Evolutionary conservation across 495 filamentous ascomycete genomes (phyloP).

Genomic region (Xylaria grammica): DNA sequence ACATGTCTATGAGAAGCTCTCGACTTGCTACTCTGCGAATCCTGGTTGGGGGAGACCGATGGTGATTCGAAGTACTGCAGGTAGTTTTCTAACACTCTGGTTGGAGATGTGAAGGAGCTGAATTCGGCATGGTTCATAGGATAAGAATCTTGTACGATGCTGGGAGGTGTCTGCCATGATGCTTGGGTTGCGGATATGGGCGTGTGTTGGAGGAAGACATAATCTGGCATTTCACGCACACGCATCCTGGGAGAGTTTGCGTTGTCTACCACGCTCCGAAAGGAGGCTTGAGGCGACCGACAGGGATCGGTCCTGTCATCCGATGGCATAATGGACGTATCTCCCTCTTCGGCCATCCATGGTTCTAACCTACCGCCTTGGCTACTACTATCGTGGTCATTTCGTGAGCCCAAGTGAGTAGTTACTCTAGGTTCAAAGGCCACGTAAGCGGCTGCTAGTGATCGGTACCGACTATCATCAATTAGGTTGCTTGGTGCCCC

Average conservation of each 20-base stretch:
- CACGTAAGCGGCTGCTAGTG: slow-evolving; percentile 65
- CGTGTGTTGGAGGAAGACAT: slow-evolving; percentile 10
- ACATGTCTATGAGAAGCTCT: neutral
- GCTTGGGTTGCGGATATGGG: slow-evolving; percentile 25
- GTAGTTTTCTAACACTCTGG: slow-evolving; percentile 49
- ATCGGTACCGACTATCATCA: slow-evolving; percentile 69
- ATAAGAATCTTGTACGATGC: slow-evolving; percentile 48
- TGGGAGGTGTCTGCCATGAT: slow-evolving; percentile 47
- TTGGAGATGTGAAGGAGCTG: slow-evolving; percentile 43
- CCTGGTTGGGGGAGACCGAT: slow-evolving; percentile 18
- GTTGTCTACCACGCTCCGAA: slow-evolving; percentile 53
- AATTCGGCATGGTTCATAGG: slow-evolving; percentile 36
- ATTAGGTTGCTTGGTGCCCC: slow-evolving; percentile 63
- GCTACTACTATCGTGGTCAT: neutral
- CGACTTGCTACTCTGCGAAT: slow-evolving; percentile 22
- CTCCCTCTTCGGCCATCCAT: neutral
- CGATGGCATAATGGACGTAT: slow-evolving; percentile 5
- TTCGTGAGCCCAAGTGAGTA: slow-evolving; percentile 13
- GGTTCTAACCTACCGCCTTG: neutral
- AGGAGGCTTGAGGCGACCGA: slow-evolving; percentile 45
- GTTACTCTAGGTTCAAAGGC: slow-evolving; percentile 53
- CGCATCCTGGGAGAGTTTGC: slow-evolving; percentile 43
- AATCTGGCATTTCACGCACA: slow-evolving; percentile 12
- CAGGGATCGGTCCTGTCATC: slow-evolving; percentile 22
- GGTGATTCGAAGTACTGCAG: slow-evolving; percentile 40